These are phyloP conservation scores for Cordyceps cicadae DNA, from an alignment of 2,329 filamentous ascomycete genomes.

Conservation along the genomic window DNA sequence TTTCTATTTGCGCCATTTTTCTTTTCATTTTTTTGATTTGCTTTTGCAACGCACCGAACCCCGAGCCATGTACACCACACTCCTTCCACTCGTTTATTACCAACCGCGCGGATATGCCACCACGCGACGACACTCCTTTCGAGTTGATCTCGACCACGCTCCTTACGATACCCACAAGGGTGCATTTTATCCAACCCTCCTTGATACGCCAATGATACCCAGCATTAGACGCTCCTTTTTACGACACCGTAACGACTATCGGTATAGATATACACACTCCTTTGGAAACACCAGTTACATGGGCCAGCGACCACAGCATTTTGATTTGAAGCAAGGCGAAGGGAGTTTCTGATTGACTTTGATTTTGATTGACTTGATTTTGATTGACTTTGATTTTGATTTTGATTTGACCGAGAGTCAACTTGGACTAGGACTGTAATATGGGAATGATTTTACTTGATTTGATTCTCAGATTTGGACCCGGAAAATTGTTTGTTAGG, in stretches of 20 bases:
- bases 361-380: constrained; percentile 10
- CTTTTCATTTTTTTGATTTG: constrained; percentile 14
- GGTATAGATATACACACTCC: constrained; percentile 40
- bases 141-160: constrained; percentile 26
- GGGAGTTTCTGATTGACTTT: constrained; percentile 4
- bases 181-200: constrained; percentile 8
- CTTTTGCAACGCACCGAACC: constrained; percentile 22
- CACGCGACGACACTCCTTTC: constrained; percentile 16
- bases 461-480: background rate
- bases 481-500: constrained; percentile 1
- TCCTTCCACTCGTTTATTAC: constrained; percentile 28
- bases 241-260: constrained; percentile 28
- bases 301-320: constrained; percentile 11
- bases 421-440: constrained; percentile 5
- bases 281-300: constrained; percentile 30
- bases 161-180: constrained; percentile 18
- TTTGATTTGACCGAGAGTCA: constrained; percentile 7
- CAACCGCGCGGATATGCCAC: constrained; percentile 10
- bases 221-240: constrained; percentile 28
- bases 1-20: background rate
- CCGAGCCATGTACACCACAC: constrained; percentile 29
- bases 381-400: constrained; percentile 3
- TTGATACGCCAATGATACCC: constrained; percentile 23
- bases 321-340: constrained; percentile 11
- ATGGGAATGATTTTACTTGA: background rate